Conservation (phyloP, 2,329 filamentous ascomycete species). For the Zymoseptoria crescenta region DNA sequence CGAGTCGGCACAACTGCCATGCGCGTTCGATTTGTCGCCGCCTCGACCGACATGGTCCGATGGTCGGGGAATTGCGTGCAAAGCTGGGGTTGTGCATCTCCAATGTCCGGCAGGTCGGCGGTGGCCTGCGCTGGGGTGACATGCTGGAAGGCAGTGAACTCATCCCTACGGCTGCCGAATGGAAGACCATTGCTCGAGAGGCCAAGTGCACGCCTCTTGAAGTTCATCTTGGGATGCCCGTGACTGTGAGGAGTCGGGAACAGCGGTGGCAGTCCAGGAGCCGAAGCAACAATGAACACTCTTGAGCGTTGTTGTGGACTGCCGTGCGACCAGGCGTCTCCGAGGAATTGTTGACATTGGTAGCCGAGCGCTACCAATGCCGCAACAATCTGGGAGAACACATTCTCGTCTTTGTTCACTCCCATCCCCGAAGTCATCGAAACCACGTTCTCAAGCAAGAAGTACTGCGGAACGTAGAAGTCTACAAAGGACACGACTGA, state of each 20-base stretch:
- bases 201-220: slow-evolving; percentile 43
- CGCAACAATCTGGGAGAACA: slow-evolving; percentile 66
- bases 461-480: slow-evolving; percentile 66
- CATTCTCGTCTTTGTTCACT: slow-evolving; percentile 45
- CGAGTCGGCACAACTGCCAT: slow-evolving; percentile 52
- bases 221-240: slow-evolving; percentile 42
- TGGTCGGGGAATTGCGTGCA: slow-evolving; percentile 65
- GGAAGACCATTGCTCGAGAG: slow-evolving; percentile 50
- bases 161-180: slow-evolving; percentile 48
- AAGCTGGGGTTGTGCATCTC: slow-evolving; percentile 52
- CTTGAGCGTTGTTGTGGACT: slow-evolving; percentile 58
- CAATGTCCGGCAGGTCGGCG: slow-evolving; percentile 54
- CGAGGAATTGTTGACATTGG: slow-evolving; percentile 58
- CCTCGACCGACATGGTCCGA: slow-evolving; percentile 41
- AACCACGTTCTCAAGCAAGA: slow-evolving; percentile 68
- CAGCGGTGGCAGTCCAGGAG: slow-evolving; percentile 55
- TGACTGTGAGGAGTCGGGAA: slow-evolving; percentile 54
- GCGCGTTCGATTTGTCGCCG: slow-evolving; percentile 36
- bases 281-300: slow-evolving; percentile 64
- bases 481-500: slow-evolving; percentile 70
- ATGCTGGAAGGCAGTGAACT: slow-evolving; percentile 53
- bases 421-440: slow-evolving; percentile 48
- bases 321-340: slow-evolving; percentile 64
- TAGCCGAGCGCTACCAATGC: slow-evolving; percentile 70
- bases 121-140: slow-evolving; percentile 49